Base-by-base conservation (phyloP, 1,284 basidiomycete genomes). In the Cutaneotrichosporon sp. region DNA sequence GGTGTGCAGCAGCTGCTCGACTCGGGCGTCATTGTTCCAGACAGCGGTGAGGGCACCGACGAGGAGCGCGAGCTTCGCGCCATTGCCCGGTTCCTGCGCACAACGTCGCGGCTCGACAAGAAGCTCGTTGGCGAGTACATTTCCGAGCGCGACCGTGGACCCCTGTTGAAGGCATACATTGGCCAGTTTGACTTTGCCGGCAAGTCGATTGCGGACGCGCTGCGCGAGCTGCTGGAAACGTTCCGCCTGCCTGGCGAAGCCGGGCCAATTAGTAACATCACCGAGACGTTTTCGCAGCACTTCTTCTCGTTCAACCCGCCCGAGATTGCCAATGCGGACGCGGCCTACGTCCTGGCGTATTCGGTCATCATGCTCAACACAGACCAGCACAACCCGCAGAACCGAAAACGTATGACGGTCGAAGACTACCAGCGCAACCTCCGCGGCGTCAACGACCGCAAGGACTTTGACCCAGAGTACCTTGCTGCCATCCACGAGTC, bases 311-410 rank as follows among this genome's bases (percentile, higher is more conserved):
- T 88, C 17, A 77, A 78, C 23, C 92, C 94, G 55, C 83, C 83
- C 44, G 93, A 93, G 68, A 87, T 98, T 64, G 89, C 87, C 66
- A 87, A 80, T 40, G 84, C 91, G 74, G 96, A 98, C 72, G 90
- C 94, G 1, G 89, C 91, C 20, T 96, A 97, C 75, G 88, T 99
- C 3, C 77, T 99, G 22, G 84, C 94, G 0, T 99, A 87, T 74
- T 97, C 94, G 0, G 86, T 99, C 60, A 97, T 99, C 74, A 84
- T 99, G 91, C 83, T 99, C 54, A 99, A 99, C 75, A 98, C 96
- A 2, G 96, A 99, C 77, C 82, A 85, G 55, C 94, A 97, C 73
- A 97, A 90, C 71, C 92, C 94, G n/a, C 92, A 97, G 80, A 83
- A 94, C 60, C 78, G 87, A 86, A 94, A 94, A 84, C 83, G 90